Evolutionary conservation across 1,284 basidiomycete genomes (phyloP), one percentile per base, ranked within the genome.

Genomic region (Cutaneotrichosporon sp.): DNA sequence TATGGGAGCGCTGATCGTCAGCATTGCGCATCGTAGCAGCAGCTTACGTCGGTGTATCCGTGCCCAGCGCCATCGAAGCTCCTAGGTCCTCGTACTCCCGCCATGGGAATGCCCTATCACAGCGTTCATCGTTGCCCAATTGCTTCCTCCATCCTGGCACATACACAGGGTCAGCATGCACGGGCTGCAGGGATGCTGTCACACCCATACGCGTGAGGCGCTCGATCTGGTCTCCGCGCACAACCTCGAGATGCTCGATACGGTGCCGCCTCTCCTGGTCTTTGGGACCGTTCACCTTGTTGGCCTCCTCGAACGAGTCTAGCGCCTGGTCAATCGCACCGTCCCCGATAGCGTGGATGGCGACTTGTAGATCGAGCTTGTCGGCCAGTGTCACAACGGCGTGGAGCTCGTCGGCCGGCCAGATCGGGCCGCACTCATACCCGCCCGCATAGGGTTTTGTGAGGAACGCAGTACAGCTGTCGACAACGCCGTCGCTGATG

Each of bases 1-100:
- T 43, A 63, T 54, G 2, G 64, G 66, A 1, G 64, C 59, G 8
- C 60, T 60, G 3, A n/a, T n/a, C n/a, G n/a, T n/a, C n/a, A n/a
- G n/a, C n/a, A n/a, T n/a, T n/a, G n/a, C n/a, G n/a, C n/a, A n/a
- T n/a, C n/a, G n/a, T n/a, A n/a, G n/a, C n/a, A n/a, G n/a, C n/a
- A n/a, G n/a, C n/a, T n/a, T n/a, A n/a, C n/a, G n/a, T n/a, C n/a
- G 66, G 66, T 0, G 64, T 55, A 48, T 68, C 66, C 6, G 62
- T 61, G 6, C 66, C 66, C 27, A 68, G 61, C 0, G 61, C 54
- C 24, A 68, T 57, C 9, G 55, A 42, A 2, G 56, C n/a, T 12
- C 54, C 52, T 4, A 57, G 54, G 4, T 67, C 49, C 7, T 49
- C 37, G 47, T 61, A 66, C 34, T 66, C 66, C 5, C 55, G 51